Evolutionary conservation across 2,329 filamentous ascomycete species (phyloP).

Genomic region (Trichoderma semiorbis): DNA sequence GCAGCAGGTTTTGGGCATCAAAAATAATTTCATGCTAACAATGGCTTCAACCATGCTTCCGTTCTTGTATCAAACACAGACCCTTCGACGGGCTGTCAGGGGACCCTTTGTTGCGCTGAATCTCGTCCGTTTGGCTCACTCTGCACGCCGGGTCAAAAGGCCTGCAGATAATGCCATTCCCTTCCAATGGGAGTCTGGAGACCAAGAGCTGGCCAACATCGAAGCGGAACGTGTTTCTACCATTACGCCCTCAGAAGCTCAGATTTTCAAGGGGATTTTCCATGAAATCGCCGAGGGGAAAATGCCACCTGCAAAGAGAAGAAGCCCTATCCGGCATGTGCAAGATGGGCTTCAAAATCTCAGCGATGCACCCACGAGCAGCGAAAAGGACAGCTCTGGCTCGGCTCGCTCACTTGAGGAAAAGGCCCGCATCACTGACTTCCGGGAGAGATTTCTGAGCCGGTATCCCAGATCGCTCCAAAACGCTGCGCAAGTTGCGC

Average conservation of each 20-base stretch:
- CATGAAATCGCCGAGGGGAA: constrained; percentile 39
- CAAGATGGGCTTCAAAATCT: neutral
- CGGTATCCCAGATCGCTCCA: constrained; percentile 40
- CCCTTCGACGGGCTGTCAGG: constrained; percentile 39
- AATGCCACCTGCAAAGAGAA: constrained; percentile 30
- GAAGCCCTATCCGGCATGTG: constrained; percentile 6
- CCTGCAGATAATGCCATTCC: constrained; percentile 44
- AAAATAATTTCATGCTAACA: neutral
- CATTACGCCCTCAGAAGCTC: constrained; percentile 55
- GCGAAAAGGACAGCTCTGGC: neutral
- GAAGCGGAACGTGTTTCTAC: constrained; percentile 39
- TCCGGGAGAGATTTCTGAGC: constrained; percentile 35
- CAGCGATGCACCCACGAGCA: neutral
- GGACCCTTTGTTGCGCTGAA: constrained; percentile 24
- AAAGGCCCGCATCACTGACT: constrained; percentile 31
- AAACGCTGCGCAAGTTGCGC: constrained; percentile 37
- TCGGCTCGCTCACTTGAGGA: constrained; percentile 32
- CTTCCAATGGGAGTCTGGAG: constrained; percentile 45
- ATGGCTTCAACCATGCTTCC: constrained; percentile 55
- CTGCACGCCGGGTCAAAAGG: constrained; percentile 14
- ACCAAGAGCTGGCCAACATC: constrained; percentile 12
- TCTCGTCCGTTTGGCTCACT: constrained; percentile 24
- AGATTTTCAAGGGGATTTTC: constrained; percentile 58
- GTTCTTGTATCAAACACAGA: constrained; percentile 71
- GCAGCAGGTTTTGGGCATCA: neutral